Evolutionary conservation across 805 yeast species (phyloP).

Genomic region (Teunomyces panamensis): DNA sequence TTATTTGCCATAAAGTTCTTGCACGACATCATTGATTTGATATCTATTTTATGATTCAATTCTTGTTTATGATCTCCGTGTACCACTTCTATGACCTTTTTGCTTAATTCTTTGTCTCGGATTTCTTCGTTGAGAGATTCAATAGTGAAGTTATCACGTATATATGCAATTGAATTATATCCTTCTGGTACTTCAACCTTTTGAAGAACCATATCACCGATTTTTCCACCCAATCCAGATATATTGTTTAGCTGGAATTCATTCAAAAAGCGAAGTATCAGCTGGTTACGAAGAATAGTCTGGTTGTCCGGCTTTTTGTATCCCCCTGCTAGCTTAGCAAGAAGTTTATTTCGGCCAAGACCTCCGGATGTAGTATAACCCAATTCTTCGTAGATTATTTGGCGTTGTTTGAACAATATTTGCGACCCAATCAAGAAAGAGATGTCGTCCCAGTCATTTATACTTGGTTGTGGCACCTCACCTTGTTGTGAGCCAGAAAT

Average conservation of each 20-base stretch:
- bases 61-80: conserved; percentile 61
- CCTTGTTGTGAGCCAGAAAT: not conserved
- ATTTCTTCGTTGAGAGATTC: conserved; percentile 19
- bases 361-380: conserved; percentile 93
- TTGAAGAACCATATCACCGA: conserved; percentile 59
- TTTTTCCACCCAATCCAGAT: conserved; percentile 90
- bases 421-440: conserved; percentile 64
- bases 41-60: conserved; percentile 54
- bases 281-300: conserved; percentile 58
- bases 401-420: conserved; percentile 53
- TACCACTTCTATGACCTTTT: conserved; percentile 55
- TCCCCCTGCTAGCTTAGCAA: conserved; percentile 87
- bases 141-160: conserved; percentile 48
- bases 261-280: conserved; percentile 52
- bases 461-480: not conserved
- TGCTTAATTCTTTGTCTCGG: conserved; percentile 46
- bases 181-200: conserved; percentile 50
- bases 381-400: conserved; percentile 48
- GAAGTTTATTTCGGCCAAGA: conserved; percentile 65
- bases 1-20: conserved; percentile 69
- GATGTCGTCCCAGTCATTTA: conserved; percentile 77
- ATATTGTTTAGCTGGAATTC: conserved; percentile 68
- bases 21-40: conserved; percentile 85
- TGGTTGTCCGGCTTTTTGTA: conserved; percentile 83
- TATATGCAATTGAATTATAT: conserved; percentile 41